Evolutionary conservation across 257 asterid genomes (phyloP).

Genomic region (Knoxia roxburghii): DNA sequence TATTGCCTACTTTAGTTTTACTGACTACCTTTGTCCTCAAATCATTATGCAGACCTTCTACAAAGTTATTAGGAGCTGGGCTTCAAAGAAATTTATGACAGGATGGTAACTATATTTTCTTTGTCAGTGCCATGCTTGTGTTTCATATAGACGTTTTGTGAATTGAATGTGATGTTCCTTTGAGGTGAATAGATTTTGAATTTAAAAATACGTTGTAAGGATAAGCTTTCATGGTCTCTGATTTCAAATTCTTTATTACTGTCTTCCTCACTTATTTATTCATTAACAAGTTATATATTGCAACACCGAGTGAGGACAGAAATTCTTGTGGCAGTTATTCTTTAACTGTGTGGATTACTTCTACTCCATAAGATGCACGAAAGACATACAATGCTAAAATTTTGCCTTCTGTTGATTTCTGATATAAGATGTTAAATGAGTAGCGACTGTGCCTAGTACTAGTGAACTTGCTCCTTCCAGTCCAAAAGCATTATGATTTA

Average conservation of each 20-base stretch:
- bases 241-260: not conserved
- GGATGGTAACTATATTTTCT: conserved; percentile 54
- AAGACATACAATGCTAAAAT: not conserved
- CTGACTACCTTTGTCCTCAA: conserved; percentile 15
- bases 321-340: not conserved
- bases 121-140: not conserved
- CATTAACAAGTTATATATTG: not conserved
- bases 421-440: not conserved
- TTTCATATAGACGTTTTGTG: not conserved
- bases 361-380: not conserved
- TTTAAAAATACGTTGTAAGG: not conserved
- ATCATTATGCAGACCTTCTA: conserved; percentile 64
- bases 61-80: conserved; percentile 96
- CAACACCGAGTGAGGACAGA: not conserved
- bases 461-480: not conserved
- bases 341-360: not conserved
- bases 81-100: conserved; percentile 94
- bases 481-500: not conserved
- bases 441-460: not conserved
- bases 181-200: not conserved
- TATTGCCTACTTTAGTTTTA: conserved; percentile 9
- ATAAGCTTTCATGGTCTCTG: not conserved
- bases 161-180: not conserved
- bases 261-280: not conserved
- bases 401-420: not conserved